Percentiles rank a stretch among this genome's conserved stretches.
Evolutionary conservation across 2,329 filamentous ascomycete genomes (phyloP).

Genomic region (Sphaceloma murrayae): DNA sequence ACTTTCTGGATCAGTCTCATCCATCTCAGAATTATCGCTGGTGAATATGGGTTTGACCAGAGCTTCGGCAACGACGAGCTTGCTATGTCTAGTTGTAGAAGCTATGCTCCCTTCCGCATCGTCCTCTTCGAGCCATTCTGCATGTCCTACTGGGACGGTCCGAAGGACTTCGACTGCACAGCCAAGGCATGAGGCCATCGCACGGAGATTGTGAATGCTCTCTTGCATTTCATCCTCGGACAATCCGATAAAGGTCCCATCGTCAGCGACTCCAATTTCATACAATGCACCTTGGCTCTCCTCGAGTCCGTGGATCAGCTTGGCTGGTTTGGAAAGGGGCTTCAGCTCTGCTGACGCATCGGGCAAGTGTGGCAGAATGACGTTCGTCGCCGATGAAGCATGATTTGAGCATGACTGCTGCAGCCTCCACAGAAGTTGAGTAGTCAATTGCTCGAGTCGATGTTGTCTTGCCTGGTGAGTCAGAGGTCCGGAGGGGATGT

Average conservation of each 20-base stretch:
- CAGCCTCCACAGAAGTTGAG: constrained; percentile 85
- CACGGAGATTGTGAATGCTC: constrained; percentile 70
- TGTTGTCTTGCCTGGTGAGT: constrained; percentile 67
- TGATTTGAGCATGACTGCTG: constrained; percentile 93
- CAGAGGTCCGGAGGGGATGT: constrained; percentile 35
- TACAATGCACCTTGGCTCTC: constrained; percentile 90
- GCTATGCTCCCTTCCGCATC: constrained; percentile 16
- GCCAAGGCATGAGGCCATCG: constrained; percentile 88
- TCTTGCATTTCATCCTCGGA: constrained; percentile 87
- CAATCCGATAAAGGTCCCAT: constrained; percentile 81
- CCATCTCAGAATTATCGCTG: constrained; percentile 14
- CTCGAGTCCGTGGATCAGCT: constrained; percentile 64
- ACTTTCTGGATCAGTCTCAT: neutral
- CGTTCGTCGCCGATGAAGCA: constrained; percentile 63
- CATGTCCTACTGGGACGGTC: constrained; percentile 74
- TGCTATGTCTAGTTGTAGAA: constrained; percentile 30
- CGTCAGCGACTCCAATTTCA: constrained; percentile 91
- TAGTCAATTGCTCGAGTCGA: constrained; percentile 82
- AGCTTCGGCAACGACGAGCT: constrained; percentile 82
- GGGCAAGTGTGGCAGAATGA: constrained; percentile 66
- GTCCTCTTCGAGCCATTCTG: constrained; percentile 56
- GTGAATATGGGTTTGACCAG: constrained; percentile 61
- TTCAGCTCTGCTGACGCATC: constrained; percentile 54
- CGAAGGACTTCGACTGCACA: constrained; percentile 75
- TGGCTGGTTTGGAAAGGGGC: constrained; percentile 43